phyloP scores from a whole-genome alignment of 805 yeast species.

The Starmerella khaoyaiensis region DNA sequence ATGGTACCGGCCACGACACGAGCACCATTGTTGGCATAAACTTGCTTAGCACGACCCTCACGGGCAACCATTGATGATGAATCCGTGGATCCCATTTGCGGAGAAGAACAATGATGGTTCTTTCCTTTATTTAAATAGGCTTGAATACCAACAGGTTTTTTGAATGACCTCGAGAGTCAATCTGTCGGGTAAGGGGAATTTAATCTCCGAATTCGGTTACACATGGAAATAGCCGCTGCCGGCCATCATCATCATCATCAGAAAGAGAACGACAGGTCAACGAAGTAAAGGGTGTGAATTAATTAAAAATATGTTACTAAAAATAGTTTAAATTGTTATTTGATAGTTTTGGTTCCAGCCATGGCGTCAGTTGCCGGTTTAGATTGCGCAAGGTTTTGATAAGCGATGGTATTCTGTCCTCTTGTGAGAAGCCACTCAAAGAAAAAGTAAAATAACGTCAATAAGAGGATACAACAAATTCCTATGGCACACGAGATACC shows the following conservation, averaged over 20 bases:
- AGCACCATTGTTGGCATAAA: slow-evolving; percentile 51
- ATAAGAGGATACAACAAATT: slow-evolving; percentile 36
- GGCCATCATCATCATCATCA: not conserved
- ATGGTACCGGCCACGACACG: slow-evolving; percentile 90
- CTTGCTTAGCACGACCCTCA: slow-evolving; percentile 29
- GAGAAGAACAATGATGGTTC: not conserved
- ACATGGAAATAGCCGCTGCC: not conserved
- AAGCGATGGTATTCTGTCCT: slow-evolving; percentile 4
- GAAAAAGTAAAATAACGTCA: slow-evolving; percentile 33
- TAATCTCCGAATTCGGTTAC: too few relatives aligned
- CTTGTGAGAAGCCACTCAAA: slow-evolving; percentile 7
- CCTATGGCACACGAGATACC: slow-evolving; percentile 58
- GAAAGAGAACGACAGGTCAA: too few relatives aligned
- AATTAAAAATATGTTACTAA: not conserved
- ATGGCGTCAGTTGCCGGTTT: slow-evolving; percentile 4
- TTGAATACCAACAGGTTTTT: not conserved
- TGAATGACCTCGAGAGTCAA: not conserved
- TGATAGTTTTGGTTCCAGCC: slow-evolving; percentile 8
- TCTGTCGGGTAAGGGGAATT: not conserved
- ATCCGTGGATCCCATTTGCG: slow-evolving; percentile 15
- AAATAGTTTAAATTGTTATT: not conserved
- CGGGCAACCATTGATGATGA: slow-evolving; percentile 27
- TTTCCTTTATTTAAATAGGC: not conserved
- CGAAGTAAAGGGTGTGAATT: too few relatives aligned
- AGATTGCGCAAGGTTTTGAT: slow-evolving; percentile 16